phyloP scores from a whole-genome alignment of 306 rosid genomes.

The Lotus japonicus region DNA sequence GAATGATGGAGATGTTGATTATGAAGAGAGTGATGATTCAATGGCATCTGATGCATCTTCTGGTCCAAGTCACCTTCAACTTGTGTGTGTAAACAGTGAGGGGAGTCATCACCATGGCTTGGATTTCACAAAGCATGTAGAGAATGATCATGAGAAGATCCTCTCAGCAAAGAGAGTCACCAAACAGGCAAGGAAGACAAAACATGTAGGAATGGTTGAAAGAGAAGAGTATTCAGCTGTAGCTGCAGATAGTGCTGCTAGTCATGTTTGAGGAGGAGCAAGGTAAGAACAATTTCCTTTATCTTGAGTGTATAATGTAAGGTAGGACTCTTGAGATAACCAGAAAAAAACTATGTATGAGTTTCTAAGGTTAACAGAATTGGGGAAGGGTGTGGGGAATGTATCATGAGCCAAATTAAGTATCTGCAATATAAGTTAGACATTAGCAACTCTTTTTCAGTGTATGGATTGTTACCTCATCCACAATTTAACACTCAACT shows the following conservation, averaged over 20 bases:
- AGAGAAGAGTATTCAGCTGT: slow-evolving; percentile 21
- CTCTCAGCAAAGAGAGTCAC: slow-evolving; percentile 27
- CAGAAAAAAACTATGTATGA: background rate
- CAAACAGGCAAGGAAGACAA: slow-evolving; percentile 29
- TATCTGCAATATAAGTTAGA: background rate
- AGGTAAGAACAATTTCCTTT: slow-evolving; percentile 21
- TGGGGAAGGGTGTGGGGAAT: background rate
- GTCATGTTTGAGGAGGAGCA: slow-evolving; percentile 40
- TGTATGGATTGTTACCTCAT: background rate
- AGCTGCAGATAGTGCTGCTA: slow-evolving; percentile 50
- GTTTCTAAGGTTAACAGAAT: background rate
- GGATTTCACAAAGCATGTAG: slow-evolving; percentile 3
- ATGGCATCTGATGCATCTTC: slow-evolving; percentile 83
- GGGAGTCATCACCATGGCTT: slow-evolving; percentile 10
- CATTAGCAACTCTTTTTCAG: background rate
- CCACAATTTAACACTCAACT: background rate
- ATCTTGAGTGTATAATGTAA: background rate
- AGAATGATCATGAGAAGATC: slow-evolving; percentile 15
- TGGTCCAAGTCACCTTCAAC: slow-evolving; percentile 43
- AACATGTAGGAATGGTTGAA: slow-evolving; percentile 19
- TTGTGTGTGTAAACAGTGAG: slow-evolving; percentile 23
- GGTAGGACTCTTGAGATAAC: background rate
- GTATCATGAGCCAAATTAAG: background rate
- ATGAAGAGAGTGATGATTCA: slow-evolving; percentile 52
- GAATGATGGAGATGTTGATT: background rate